Evolutionary conservation across 306 rosid species (phyloP).

Genomic region (Cucumis melo): DNA sequence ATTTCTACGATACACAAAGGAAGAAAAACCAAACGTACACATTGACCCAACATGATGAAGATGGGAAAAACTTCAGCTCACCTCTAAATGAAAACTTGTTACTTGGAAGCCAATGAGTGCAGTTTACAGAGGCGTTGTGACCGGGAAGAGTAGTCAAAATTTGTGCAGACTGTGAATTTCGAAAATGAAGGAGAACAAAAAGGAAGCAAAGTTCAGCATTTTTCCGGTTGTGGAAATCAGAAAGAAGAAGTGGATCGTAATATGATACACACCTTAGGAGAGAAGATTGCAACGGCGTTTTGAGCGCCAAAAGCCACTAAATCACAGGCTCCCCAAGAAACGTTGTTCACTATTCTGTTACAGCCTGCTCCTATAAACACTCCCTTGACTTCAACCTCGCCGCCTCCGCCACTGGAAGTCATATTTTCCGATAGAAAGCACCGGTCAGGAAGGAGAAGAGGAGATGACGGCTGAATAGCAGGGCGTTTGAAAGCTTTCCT

Average conservation of each 20-base stretch:
- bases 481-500: not conserved
- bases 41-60: not conserved
- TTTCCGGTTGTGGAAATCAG: not conserved
- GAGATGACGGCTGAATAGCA: slow-evolving; percentile 4
- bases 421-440: slow-evolving; percentile 5
- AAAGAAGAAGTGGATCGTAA: not conserved
- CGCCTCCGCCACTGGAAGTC: slow-evolving; percentile 6
- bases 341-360: slow-evolving; percentile 82
- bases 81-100: slow-evolving; percentile 63
- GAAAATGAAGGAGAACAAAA: not conserved
- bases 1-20: not conserved
- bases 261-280: slow-evolving; percentile 41
- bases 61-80: slow-evolving; percentile 10
- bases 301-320: slow-evolving; percentile 78
- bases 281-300: slow-evolving; percentile 80
- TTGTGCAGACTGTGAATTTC: slow-evolving; percentile 54
- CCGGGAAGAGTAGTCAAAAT: slow-evolving; percentile 86
- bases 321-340: slow-evolving; percentile 85
- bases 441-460: not conserved
- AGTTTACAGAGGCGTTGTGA: slow-evolving; percentile 73
- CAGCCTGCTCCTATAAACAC: slow-evolving; percentile 87
- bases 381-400: slow-evolving; percentile 34
- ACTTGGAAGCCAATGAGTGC: slow-evolving; percentile 90
- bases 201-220: not conserved
- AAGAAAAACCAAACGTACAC: not conserved